Evolutionary conservation across 768 basidiomycete genomes (phyloP).

Genomic region (Lentinula aciculospora): DNA sequence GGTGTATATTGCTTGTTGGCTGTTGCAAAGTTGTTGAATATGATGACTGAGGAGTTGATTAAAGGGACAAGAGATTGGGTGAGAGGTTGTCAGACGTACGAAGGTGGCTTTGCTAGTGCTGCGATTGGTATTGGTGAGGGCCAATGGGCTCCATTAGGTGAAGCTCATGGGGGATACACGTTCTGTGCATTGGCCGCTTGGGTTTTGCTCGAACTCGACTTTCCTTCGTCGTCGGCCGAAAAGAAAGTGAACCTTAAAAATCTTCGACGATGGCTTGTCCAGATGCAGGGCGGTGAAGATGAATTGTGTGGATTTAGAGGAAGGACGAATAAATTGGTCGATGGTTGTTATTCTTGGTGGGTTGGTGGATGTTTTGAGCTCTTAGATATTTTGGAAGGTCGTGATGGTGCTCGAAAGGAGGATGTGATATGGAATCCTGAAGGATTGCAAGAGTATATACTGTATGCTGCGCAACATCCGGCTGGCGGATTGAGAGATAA

Average conservation of each 20-base stretch:
- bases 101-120: conserved; percentile 87
- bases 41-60: conserved; percentile 86
- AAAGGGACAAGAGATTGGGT: conserved; percentile 73
- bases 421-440: conserved; percentile 41
- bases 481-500: conserved; percentile 91
- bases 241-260: conserved; percentile 50
- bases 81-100: conserved; percentile 92
- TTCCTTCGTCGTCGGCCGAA: conserved; percentile 20
- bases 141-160: conserved; percentile 77
- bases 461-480: conserved; percentile 81
- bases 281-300: conserved; percentile 77
- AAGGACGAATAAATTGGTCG: conserved; percentile 96
- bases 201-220: conserved; percentile 65
- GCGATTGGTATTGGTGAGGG: conserved; percentile 60
- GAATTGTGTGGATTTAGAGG: conserved; percentile 94
- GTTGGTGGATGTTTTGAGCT: conserved; percentile 84
- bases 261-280: conserved; percentile 74
- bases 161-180: conserved; percentile 97
- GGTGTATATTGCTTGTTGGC: conserved; percentile 91
- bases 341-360: conserved; percentile 99
- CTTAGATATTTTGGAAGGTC: conserved; percentile 53
- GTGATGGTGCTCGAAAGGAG: conserved; percentile 25
- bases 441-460: conserved; percentile 83
- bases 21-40: conserved; percentile 73
- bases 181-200: conserved; percentile 89